Evolutionary conservation across 202 grass and related monocot species (phyloP), one percentile per base, ranked within the genome.

Genomic region (Sporobolus alterniflorus): DNA sequence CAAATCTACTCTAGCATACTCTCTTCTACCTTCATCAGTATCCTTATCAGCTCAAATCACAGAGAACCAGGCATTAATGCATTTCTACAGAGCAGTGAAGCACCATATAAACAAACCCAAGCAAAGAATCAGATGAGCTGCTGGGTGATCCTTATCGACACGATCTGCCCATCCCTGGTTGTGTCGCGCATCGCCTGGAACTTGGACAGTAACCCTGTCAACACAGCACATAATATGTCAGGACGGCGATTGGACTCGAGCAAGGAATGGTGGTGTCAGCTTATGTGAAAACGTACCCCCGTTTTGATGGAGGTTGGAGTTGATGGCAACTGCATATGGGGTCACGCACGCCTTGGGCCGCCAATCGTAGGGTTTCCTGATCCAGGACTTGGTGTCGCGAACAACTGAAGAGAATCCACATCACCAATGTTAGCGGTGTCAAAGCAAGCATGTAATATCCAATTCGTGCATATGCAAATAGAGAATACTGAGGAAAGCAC

Each of bases 101-200:
- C 21, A 3, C 48, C 41, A 83, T 28, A 84, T 28, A 84, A 31
- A 67, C 71, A 54, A 79, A 79, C 84, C 52, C 40, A 79, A 75
- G 63, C 14, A 74, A 25, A 7, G 71, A 77, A 92, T 96, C 87
- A 95, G 40, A 84, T 46, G 70, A 97, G 88, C 77, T 92, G 86
- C 81, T 97, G 97, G 9, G 91, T 91, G 81, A 97, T 92, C 81
- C 93, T 88, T 16, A 91, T 81, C 9, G 89, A 92, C 31, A 99
- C 93, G 34, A 97, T 83, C 83, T 96, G 83, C 20, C 83, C 85
- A 15, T 91, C 82, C 64, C 77, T 47, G 7, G 26, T 46, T 22
- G 31, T 85, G 82, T 89, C 89, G 66, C 87, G 76, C 93, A 99
- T 97, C 18, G 64, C 84, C 57, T 99, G 74, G 66, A 92, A 99